Conservation (phyloP, 2,329 filamentous ascomycete genomes). For the Aaosphaeria arxii region DNA sequence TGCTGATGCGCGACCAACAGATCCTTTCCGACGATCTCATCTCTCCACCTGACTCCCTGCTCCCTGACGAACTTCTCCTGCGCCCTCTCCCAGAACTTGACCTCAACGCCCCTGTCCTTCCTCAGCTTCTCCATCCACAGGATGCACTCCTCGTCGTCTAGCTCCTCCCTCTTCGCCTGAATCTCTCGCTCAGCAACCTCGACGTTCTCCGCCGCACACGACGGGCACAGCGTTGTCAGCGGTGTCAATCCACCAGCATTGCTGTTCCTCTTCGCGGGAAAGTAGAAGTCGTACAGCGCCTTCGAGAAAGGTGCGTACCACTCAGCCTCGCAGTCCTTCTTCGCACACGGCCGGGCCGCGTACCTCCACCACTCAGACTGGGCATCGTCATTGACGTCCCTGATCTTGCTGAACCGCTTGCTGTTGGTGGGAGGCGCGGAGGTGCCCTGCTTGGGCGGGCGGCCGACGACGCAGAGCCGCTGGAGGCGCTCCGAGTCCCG, state of each 20-base stretch:
- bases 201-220: conserved; percentile 22
- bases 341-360: conserved; percentile 22
- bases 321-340: conserved; percentile 9
- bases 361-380: conserved; percentile 22
- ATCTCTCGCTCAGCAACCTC: conserved; percentile 16
- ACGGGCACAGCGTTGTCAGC: conserved; percentile 21
- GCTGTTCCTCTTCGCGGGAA: conserved; percentile 9
- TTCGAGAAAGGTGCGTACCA: conserved; percentile 25
- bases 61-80: conserved; percentile 26
- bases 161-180: conserved; percentile 18
- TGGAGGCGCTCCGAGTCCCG: conserved; percentile 4
- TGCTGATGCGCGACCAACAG: too few relatives aligned
- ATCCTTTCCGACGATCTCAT: background rate
- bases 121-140: conserved; percentile 18
- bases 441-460: background rate
- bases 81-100: conserved; percentile 25
- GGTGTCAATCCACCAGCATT: conserved; percentile 9
- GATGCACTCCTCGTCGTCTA: conserved; percentile 20
- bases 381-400: background rate
- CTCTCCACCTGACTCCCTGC: conserved; percentile 6
- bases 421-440: background rate
- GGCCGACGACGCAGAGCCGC: background rate
- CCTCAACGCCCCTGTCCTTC: conserved; percentile 17
- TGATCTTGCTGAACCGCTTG: background rate
- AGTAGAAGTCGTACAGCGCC: conserved; percentile 21